These are phyloP conservation scores for Penicillium nucicola DNA, from an alignment of 495 filamentous ascomycete species.

Conservation along the genomic window DNA sequence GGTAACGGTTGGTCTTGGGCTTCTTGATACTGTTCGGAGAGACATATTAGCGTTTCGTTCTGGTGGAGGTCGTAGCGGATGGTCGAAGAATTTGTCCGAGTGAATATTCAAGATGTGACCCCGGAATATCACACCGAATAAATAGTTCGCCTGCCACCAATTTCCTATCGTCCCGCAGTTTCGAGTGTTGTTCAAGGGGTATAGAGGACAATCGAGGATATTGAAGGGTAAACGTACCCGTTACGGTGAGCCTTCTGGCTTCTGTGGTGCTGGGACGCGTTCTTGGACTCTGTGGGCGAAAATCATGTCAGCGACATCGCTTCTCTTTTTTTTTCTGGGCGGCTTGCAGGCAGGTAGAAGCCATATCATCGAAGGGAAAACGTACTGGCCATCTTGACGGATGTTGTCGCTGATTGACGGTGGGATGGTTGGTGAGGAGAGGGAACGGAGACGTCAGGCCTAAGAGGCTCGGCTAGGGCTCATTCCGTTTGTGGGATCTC, in stretches of 20 bases:
- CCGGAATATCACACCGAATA: slow-evolving; percentile 2
- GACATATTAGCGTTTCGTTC: slow-evolving; percentile 31
- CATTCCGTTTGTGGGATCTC: slow-evolving; percentile 44
- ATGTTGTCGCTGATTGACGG: slow-evolving; percentile 41
- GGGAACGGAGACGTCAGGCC: slow-evolving; percentile 23
- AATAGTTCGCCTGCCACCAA: background rate
- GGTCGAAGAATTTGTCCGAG: background rate
- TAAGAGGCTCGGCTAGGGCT: slow-evolving; percentile 41
- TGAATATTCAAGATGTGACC: slow-evolving; percentile 2
- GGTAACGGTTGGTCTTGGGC: slow-evolving; percentile 98
- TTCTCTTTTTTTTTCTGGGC: slow-evolving; percentile 7
- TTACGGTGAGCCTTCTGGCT: slow-evolving; percentile 95
- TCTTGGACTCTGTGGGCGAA: slow-evolving; percentile 81
- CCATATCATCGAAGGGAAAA: slow-evolving; percentile 12
- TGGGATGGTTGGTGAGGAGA: slow-evolving; percentile 27
- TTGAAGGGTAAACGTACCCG: slow-evolving; percentile 63
- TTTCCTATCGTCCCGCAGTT: background rate
- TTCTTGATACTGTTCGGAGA: slow-evolving; percentile 86
- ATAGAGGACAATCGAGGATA: background rate
- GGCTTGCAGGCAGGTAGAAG: slow-evolving; percentile 1
- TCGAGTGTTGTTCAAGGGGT: background rate
- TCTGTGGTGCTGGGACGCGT: slow-evolving; percentile 98
- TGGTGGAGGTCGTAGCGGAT: background rate
- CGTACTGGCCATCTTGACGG: slow-evolving; percentile 54
- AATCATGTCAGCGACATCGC: slow-evolving; percentile 24